Base-by-base conservation (phyloP, 2,329 filamentous ascomycete species). In the Neofusicoccum parvum region DNA sequence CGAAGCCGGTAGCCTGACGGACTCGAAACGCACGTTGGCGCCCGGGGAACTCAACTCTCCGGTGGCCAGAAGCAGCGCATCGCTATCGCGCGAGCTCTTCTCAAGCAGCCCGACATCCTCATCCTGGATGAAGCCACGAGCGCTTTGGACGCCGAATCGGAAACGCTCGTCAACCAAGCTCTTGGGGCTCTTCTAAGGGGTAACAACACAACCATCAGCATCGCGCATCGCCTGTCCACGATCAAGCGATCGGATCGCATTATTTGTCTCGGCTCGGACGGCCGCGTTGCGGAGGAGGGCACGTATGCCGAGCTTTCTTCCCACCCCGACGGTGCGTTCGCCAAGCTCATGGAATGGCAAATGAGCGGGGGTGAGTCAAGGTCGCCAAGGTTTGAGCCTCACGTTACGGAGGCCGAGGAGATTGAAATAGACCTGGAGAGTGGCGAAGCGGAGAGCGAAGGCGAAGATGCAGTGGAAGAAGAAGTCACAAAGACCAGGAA, bases 51-150 rank as follows among this genome's bases (percentile, higher is more conserved):
- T 1, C 94, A 98, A 78, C 85, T 99, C 0, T 97, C 93, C 9
- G 95, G 95, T 60, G 95, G 95, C 0, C 95, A 99, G 79, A 98
- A 98, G 80, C 95, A 99, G 78, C 90, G 95, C 69, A 98, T 99
- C 72, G 95, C 95, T 43, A 99, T 99, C 76, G 95, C 95, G 5
- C 88, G 96, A 64, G 95, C 95, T 12, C 85, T 99, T 34, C 88
- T 99, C 71, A 98, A 98, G 79, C 88, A 97, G 68, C 96, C 96
- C 0, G 95, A 99, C 79, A 98, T 99, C 68, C 83, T 99, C 34
- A 96, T 99, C 67, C 86, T 99, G 0, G 95, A 99, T 74, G 95
- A 99, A 83, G 81, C 96, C 17, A 99, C 96, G 0, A 97, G 92
- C 2, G 95, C 95, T 0, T 85, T 99, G 7, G 95, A 99, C 75